Percentiles rank a stretch among this genome's conserved stretches.
Conservation (phyloP, 202 grass and related monocot species). For the Panicum hallii region DNA sequence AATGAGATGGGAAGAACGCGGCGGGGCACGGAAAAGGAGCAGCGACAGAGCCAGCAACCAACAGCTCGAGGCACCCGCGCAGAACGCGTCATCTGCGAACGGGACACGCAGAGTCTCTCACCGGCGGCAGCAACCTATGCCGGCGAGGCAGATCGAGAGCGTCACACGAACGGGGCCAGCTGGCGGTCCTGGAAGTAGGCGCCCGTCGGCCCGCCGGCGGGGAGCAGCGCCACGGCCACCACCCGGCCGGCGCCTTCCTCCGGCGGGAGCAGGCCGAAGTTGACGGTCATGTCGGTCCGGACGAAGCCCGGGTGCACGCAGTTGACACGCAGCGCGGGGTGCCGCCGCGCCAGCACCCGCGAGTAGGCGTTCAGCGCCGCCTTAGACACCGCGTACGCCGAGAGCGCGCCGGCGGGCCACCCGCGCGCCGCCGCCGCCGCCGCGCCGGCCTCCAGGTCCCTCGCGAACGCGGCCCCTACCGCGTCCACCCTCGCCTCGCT, state of each 20-base stretch:
- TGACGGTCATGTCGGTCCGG: no score
- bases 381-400: slow-evolving; percentile 55
- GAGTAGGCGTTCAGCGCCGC: slow-evolving; percentile 43
- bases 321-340: slow-evolving; percentile 48
- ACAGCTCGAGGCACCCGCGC: no score
- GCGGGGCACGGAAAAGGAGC: no score
- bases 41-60: no score
- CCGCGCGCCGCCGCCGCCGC: not conserved
- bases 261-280: no score
- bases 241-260: no score
- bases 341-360: slow-evolving; percentile 42
- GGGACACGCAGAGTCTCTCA: no score
- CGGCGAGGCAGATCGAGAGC: no score
- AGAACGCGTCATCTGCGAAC: no score
- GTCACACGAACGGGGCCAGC: slow-evolving; percentile 21
- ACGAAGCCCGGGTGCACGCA: not conserved
- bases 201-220: slow-evolving; percentile 32
- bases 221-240: slow-evolving; percentile 38
- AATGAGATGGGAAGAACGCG: no score
- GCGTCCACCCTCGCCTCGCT: slow-evolving; percentile 45
- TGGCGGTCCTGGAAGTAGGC: not conserved
- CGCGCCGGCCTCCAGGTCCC: slow-evolving; percentile 39
- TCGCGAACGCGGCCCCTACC: slow-evolving; percentile 33
- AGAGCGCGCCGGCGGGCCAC: slow-evolving; percentile 4
- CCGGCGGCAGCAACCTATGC: no score